Base-by-base conservation (phyloP, 768 basidiomycete species). In the Lactarius hatsudake region DNA sequence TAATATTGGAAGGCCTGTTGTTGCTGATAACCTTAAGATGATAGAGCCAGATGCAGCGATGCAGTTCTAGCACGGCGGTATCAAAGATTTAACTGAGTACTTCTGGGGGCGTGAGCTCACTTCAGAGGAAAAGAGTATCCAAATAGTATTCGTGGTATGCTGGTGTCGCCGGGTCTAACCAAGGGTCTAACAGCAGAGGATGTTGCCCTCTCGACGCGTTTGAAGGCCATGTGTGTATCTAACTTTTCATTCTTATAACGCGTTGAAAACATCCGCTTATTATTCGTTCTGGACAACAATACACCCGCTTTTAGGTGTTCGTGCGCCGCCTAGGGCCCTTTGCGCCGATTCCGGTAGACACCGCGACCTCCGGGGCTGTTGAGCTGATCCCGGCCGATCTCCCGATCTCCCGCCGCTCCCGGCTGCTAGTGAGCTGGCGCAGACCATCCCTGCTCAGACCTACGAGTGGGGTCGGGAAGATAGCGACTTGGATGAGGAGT, bases 131-230 rank as follows among this genome's bases (percentile, higher is more conserved):
- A n/a, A n/a, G n/a, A n/a, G n/a, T n/a, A n/a, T n/a, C n/a, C n/a
- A n/a, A n/a, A 80, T 56, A 85, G 80, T n/a, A 93, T 96, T 0
- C 83, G 88, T 58, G 96, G 96, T n/a, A n/a, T n/a, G n/a, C n/a
- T n/a, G n/a, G n/a, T n/a, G n/a, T n/a, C n/a, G n/a, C n/a, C n/a
- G n/a, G n/a, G n/a, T n/a, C n/a, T n/a, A n/a, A n/a, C n/a, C n/a
- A n/a, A n/a, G n/a, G n/a, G 96, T 1, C 79, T 97, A 57, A 86
- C 84, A 0, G 76, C 76, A 12, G 48, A 71, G n/a, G 95, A 98
- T 69, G 79, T 97, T 1, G 69, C 69, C n/a, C 74, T 82, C 77
- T 98, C 32, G 94, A 98, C 76, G 63, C 79, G 12, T 98, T 96
- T 66, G 96, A 98, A 77, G 93, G 93, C 38, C 71, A 83, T 59